These are phyloP conservation scores for Microsporum ferrugineum DNA, from an alignment of 2,329 filamentous ascomycete species.

Conservation along the genomic window DNA sequence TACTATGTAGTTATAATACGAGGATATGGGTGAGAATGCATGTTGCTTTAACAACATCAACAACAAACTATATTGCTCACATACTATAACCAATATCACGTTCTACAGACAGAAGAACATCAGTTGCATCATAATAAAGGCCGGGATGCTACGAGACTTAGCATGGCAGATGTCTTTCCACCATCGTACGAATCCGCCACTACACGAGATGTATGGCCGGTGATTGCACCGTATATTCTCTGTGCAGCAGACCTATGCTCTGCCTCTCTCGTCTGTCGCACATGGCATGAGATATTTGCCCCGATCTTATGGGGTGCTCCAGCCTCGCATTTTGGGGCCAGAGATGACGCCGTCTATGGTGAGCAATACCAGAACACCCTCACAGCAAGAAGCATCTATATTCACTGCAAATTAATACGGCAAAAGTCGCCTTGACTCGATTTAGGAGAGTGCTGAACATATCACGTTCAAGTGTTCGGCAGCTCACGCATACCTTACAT, in stretches of 20 bases:
- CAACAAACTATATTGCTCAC: too few relatives aligned
- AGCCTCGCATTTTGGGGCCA: constrained; percentile 49
- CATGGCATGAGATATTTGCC: constrained; percentile 49
- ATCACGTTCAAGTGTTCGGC: constrained; percentile 42
- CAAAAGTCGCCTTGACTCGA: constrained; percentile 44
- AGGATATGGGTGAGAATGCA: too few relatives aligned
- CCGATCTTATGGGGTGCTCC: constrained; percentile 52
- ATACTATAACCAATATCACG: neutral
- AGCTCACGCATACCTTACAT: constrained; percentile 50
- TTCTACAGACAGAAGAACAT: neutral
- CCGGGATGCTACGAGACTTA: neutral
- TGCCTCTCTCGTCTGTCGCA: constrained; percentile 43
- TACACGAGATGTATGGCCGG: constrained; percentile 43
- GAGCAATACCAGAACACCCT: constrained; percentile 8
- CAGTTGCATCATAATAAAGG: neutral
- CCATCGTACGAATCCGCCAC: constrained; percentile 51
- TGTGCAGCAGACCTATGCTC: constrained; percentile 46
- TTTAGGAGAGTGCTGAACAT: constrained; percentile 48
- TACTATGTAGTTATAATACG: too few relatives aligned
- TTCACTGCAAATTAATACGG: neutral
- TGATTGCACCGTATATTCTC: constrained; percentile 46
- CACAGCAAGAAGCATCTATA: neutral
- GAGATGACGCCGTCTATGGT: constrained; percentile 51
- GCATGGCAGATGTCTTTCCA: constrained; percentile 44
- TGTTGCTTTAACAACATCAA: too few relatives aligned